These are phyloP conservation scores for Posidonia oceanica DNA, from an alignment of 116 monocot species.

Conservation along the genomic window DNA sequence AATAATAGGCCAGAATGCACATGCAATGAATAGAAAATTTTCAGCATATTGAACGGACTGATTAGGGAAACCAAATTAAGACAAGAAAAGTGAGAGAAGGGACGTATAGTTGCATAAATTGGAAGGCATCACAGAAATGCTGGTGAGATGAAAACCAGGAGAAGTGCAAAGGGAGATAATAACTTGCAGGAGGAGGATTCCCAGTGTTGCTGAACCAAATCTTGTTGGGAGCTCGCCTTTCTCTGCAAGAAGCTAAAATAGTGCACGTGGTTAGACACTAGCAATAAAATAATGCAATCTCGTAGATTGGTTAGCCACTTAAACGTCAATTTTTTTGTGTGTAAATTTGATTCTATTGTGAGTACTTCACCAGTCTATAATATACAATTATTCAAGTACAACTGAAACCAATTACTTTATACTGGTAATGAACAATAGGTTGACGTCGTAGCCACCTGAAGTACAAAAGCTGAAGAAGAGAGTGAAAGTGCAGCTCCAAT, in stretches of 20 bases:
- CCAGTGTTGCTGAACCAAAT: constrained; percentile 97
- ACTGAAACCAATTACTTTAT: too few species aligned
- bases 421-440: neutral
- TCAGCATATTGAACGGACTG: neutral
- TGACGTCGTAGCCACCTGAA: constrained; percentile 51
- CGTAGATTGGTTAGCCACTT: neutral
- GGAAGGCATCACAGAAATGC: neutral
- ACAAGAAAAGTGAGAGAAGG: neutral
- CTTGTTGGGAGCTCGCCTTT: constrained; percentile 98
- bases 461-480: constrained; percentile 98
- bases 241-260: constrained; percentile 89
- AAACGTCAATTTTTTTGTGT: neutral
- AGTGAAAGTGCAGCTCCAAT: constrained; percentile 99
- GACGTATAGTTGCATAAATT: neutral
- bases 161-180: neutral
- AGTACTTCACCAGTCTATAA: too few species aligned
- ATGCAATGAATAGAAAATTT: neutral
- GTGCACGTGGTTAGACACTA: neutral
- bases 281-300: neutral
- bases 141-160: neutral
- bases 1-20: constrained; percentile 8
- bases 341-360: neutral
- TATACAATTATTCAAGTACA: too few species aligned
- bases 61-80: neutral
- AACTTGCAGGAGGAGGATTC: constrained; percentile 90